Evolutionary conservation across 2,329 filamentous ascomycete genomes (phyloP), one percentile per base, ranked within the genome.

Genomic region (Colletotrichum costaricense): DNA sequence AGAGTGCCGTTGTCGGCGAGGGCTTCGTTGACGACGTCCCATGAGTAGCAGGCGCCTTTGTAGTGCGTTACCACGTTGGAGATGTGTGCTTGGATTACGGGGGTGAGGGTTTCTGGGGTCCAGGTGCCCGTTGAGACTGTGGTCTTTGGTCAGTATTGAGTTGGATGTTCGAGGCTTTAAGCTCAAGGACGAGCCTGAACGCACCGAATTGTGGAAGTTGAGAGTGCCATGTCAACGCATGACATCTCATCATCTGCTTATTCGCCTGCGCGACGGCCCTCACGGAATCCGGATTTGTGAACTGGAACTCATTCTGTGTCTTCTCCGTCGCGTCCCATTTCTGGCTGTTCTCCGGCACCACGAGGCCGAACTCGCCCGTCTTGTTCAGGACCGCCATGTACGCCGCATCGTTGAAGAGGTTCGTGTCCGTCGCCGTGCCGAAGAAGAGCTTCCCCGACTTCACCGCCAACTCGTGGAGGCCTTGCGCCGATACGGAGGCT

Each of bases 221-320:
- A 46, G 84, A 87, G 82, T 93, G 87, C 91, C 91, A 93, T 63
- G 91, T 84, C 7, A 92, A 86, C 1, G 90, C 89, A 79, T 93
- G 91, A 80, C 91, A 93, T 66, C 91, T 85, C 26, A 91, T 82
- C 33, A 88, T 74, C 76, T 87, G 82, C 70, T 80, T 77, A 35
- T 84, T 82, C 58, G 81, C 77, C 52, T 79, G 76, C n/a, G 86
- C 86, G 65, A 86, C 80, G 28, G 81, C 78, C 60, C 84, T 78
- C 26, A 87, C 83, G 54, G 84, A 81, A 64, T 92, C 89, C 58
- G 88, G 90, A 28, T 87, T 84, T 42, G 86, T 88, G 80, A 86
- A 92, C 80, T 89, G 88, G 85, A 93, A 93, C 66, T 86, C 81
- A 63, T 85, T 86, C 46, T 85, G 87, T 58, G 85, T 77, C 3